A percentile compares a stretch with the other conserved stretches of the same genome.
Conservation (phyloP, 139 green algal species). For the Coelastrella sp. region DNA sequence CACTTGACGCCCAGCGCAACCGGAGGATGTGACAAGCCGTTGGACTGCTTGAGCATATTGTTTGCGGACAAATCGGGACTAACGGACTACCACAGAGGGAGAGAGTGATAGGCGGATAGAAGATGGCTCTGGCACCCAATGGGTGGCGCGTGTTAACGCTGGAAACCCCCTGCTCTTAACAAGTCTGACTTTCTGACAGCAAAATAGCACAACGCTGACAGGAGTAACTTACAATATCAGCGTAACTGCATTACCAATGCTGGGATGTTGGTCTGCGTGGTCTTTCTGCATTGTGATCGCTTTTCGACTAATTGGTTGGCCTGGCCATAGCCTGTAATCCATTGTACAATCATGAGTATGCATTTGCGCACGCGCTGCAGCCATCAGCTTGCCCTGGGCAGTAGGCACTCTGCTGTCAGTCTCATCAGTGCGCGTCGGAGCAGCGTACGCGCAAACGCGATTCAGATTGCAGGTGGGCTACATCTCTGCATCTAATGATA, state of each 20-base stretch:
- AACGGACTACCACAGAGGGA: too few relatives aligned
- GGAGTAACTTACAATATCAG: too few relatives aligned
- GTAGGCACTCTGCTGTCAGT: not conserved
- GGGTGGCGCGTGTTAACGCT: not conserved
- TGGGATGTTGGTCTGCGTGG: too few relatives aligned
- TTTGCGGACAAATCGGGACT: too few relatives aligned
- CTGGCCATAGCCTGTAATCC: too few relatives aligned
- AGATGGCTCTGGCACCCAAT: not conserved
- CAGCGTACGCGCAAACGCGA: constrained; percentile 40
- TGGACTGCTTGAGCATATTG: too few relatives aligned
- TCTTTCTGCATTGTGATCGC: not conserved
- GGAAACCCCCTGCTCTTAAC: not conserved
- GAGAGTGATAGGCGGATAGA: not conserved
- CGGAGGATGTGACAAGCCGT: too few relatives aligned
- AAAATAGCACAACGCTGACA: too few relatives aligned
- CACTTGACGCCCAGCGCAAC: too few relatives aligned
- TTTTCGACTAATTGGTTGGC: too few relatives aligned
- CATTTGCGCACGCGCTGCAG: not conserved
- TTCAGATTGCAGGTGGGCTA: constrained; percentile 41
- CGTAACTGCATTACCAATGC: too few relatives aligned
- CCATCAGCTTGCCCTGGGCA: not conserved
- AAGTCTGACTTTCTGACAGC: not conserved
- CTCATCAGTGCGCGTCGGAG: not conserved
- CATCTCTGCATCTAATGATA: not conserved
- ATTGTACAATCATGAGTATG: not conserved